Evolutionary conservation across 768 basidiomycete genomes (phyloP).

Genomic region (Boletus eberwhitei): DNA sequence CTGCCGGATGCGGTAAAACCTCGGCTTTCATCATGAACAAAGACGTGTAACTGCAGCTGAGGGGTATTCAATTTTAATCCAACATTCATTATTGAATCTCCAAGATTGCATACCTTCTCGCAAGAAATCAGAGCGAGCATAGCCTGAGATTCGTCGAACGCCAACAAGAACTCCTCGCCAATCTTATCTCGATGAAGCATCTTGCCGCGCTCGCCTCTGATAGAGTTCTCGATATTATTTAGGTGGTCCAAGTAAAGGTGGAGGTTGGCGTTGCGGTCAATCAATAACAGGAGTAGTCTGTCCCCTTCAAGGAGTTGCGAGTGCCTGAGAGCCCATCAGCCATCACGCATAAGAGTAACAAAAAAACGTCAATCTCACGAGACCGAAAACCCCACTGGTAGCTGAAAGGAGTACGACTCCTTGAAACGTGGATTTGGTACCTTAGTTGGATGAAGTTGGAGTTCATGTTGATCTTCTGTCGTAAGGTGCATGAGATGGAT

Average conservation of each 20-base stretch:
- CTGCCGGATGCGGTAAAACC: constrained; percentile 42
- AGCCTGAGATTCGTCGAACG: constrained; percentile 51
- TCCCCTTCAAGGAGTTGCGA: constrained; percentile 41
- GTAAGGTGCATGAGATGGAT: constrained; percentile 30
- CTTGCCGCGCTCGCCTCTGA: constrained; percentile 32
- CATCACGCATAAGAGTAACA: background rate
- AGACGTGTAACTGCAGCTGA: constrained; percentile 43
- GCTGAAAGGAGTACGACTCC: constrained; percentile 23
- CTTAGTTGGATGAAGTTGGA: constrained; percentile 22
- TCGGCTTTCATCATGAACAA: constrained; percentile 46
- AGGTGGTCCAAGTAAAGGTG: constrained; percentile 38
- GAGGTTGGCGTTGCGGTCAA: constrained; percentile 32
- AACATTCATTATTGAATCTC: background rate
- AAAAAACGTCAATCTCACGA: constrained; percentile 12
- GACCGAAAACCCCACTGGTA: constrained; percentile 23
- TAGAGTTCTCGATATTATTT: constrained; percentile 32
- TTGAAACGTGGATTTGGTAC: constrained; percentile 27
- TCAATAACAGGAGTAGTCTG: constrained; percentile 39
- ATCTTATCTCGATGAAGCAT: constrained; percentile 43
- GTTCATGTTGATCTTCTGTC: constrained; percentile 28
- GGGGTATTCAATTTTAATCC: background rate
- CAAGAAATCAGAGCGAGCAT: constrained; percentile 45
- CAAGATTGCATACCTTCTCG: constrained; percentile 35
- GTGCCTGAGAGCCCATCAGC: constrained; percentile 22
- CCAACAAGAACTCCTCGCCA: constrained; percentile 42